phyloP scores from a whole-genome alignment of 768 basidiomycete genomes.

The Dendrothele bispora region DNA sequence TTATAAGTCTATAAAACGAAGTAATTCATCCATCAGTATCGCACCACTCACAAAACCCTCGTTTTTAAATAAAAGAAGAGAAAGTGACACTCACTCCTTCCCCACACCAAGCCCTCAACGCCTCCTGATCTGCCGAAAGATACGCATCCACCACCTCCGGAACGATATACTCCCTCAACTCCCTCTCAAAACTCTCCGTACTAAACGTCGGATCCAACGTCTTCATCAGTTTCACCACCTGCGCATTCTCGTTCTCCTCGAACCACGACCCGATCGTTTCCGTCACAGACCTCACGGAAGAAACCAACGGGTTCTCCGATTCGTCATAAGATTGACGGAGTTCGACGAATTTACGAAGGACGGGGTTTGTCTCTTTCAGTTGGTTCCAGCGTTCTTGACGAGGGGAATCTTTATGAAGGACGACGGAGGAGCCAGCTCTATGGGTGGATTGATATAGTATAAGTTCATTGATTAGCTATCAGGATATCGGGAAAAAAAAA shows the following conservation, averaged over 20 bases:
- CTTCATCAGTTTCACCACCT: conserved; percentile 86
- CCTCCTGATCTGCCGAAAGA: conserved; percentile 83
- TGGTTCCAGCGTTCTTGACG: conserved; percentile 79
- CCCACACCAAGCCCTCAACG: conserved; percentile 87
- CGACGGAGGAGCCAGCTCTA: conserved; percentile 85
- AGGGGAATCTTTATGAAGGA: conserved; percentile 80
- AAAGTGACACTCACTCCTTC: conserved; percentile 73
- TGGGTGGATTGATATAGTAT: not conserved
- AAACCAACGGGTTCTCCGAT: conserved; percentile 88
- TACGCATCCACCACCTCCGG: conserved; percentile 98
- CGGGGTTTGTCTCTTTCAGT: conserved; percentile 77
- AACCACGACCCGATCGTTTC: conserved; percentile 86
- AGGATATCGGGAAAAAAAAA: not conserved
- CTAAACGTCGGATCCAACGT: conserved; percentile 86
- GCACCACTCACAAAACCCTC: too few species aligned
- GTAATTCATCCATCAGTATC: too few species aligned
- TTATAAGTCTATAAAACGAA: conserved; percentile 75
- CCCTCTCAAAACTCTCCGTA: conserved; percentile 84
- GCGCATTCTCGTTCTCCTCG: conserved; percentile 98
- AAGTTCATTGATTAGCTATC: not conserved
- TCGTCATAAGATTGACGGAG: conserved; percentile 80
- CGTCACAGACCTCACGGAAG: conserved; percentile 79
- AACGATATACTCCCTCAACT: conserved; percentile 94
- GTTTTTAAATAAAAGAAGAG: not conserved
- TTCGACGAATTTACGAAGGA: conserved; percentile 58